Conservation (phyloP, 208 protist genomes). For the Leishmania gerbilli region DNA sequence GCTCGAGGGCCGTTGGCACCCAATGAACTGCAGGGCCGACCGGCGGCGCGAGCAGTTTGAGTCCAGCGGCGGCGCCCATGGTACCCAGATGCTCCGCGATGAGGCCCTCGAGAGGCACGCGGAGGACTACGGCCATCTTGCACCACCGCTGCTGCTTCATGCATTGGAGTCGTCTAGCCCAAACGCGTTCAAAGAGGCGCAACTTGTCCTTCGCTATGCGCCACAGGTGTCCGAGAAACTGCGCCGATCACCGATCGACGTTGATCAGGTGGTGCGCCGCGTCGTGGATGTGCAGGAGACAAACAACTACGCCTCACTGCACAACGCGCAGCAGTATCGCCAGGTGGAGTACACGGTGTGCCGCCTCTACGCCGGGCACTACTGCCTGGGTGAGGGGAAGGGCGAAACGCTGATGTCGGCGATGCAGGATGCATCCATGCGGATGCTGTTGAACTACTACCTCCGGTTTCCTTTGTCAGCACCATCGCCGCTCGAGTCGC, state of each 20-base stretch:
- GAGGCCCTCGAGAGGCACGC: slow-evolving; percentile 60
- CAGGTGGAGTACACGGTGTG: slow-evolving; percentile 86
- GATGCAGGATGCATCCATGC: slow-evolving; percentile 78
- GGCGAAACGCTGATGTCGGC: slow-evolving; percentile 83
- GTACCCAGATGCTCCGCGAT: slow-evolving; percentile 64
- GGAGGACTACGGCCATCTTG: slow-evolving; percentile 29
- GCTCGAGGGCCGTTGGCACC: slow-evolving; percentile 51
- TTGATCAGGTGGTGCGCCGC: slow-evolving; percentile 81
- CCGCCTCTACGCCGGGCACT: slow-evolving; percentile 60
- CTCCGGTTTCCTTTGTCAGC: slow-evolving; percentile 17
- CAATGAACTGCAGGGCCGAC: slow-evolving; percentile 66
- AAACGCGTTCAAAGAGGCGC: slow-evolving; percentile 86
- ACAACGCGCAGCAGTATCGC: slow-evolving; percentile 75
- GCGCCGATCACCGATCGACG: slow-evolving; percentile 65
- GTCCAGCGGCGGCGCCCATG: slow-evolving; percentile 80
- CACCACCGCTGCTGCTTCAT: slow-evolving; percentile 73
- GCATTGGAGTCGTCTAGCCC: slow-evolving; percentile 37
- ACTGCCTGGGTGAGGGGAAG: slow-evolving; percentile 87
- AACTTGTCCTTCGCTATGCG: slow-evolving; percentile 87
- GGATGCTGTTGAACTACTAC: slow-evolving; percentile 86
- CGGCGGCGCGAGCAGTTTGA: slow-evolving; percentile 70
- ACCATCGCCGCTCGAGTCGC: not conserved
- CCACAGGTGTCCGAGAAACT: slow-evolving; percentile 53
- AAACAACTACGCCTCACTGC: slow-evolving; percentile 78
- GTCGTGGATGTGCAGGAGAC: slow-evolving; percentile 87